Percentiles rank a stretch among this genome's conserved stretches.
These are phyloP conservation scores for Fusarium sp. DNA, from an alignment of 2,329 filamentous ascomycete species.

Conservation along the genomic window DNA sequence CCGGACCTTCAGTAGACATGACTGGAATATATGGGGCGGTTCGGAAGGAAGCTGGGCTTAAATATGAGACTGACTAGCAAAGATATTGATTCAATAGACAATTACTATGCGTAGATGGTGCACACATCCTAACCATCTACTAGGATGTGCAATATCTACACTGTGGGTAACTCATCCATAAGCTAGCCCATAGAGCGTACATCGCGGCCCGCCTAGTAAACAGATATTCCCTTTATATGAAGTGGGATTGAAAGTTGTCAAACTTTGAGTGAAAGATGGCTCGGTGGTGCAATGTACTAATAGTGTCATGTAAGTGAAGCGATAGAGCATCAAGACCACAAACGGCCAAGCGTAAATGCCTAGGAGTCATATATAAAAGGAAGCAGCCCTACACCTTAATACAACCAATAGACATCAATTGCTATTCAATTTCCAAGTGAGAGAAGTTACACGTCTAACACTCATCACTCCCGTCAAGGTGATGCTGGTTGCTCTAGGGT, in stretches of 20 bases:
- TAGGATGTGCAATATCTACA: neutral
- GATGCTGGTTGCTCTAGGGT: conserved; percentile 13
- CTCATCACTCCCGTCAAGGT: neutral
- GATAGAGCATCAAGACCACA: neutral
- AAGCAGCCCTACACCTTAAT: neutral
- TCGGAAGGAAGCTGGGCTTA: conserved; percentile 78
- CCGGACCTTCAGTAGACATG: conserved; percentile 79
- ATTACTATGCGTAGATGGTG: neutral
- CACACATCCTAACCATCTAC: neutral
- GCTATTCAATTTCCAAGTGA: neutral
- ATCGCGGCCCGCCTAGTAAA: neutral
- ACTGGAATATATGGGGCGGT: conserved; percentile 86
- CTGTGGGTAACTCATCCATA: neutral
- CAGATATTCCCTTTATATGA: neutral
- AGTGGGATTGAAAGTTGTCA: neutral
- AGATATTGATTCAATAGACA: neutral
- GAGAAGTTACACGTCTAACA: neutral
- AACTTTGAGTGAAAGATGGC: neutral
- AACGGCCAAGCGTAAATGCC: neutral
- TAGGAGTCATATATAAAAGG: neutral
- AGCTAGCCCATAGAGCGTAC: neutral
- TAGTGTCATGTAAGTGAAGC: neutral
- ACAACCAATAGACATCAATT: neutral
- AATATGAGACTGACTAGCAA: conserved; percentile 71
- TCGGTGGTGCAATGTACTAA: neutral